phyloP scores from a whole-genome alignment of 768 basidiomycete species.

The Hortiboletus flavorubellus region DNA sequence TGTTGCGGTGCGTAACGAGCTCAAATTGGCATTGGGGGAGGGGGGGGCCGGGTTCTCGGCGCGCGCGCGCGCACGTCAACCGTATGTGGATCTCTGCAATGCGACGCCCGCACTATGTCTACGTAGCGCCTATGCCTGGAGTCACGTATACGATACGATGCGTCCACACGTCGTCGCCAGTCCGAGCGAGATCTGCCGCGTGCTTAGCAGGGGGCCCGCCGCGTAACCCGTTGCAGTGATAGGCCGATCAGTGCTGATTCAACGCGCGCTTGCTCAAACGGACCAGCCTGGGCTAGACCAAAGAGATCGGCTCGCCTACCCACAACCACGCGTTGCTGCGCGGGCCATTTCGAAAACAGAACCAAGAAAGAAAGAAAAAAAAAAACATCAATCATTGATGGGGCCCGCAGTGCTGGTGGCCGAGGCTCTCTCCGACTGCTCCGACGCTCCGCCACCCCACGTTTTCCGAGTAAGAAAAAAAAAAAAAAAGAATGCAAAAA shows the following conservation, averaged over 20 bases:
- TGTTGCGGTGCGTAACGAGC: background rate
- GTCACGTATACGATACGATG: too few species aligned
- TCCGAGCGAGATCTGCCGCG: too few species aligned
- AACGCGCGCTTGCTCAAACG: background rate
- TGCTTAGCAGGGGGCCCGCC: too few species aligned
- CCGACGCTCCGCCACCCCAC: constrained; percentile 12
- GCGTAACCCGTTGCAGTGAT: too few species aligned
- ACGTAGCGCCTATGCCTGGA: too few species aligned
- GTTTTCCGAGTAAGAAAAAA: background rate
- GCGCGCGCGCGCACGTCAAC: background rate
- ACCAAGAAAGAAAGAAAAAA: background rate
- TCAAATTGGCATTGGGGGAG: background rate
- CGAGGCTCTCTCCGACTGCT: constrained; percentile 4
- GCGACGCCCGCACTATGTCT: too few species aligned
- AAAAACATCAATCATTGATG: background rate
- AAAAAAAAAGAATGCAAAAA: background rate
- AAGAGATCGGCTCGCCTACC: background rate
- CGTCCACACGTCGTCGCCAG: too few species aligned
- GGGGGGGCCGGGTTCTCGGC: background rate
- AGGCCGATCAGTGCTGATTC: too few species aligned
- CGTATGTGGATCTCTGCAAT: too few species aligned
- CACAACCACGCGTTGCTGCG: background rate
- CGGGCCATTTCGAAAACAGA: background rate
- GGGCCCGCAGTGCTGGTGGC: background rate
- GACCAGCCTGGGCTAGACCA: background rate